Percentiles rank a stretch among this genome's conserved stretches.
Evolutionary conservation across 2,329 filamentous ascomycete species (phyloP).

Genomic region (Plenodomus tracheiphilus): DNA sequence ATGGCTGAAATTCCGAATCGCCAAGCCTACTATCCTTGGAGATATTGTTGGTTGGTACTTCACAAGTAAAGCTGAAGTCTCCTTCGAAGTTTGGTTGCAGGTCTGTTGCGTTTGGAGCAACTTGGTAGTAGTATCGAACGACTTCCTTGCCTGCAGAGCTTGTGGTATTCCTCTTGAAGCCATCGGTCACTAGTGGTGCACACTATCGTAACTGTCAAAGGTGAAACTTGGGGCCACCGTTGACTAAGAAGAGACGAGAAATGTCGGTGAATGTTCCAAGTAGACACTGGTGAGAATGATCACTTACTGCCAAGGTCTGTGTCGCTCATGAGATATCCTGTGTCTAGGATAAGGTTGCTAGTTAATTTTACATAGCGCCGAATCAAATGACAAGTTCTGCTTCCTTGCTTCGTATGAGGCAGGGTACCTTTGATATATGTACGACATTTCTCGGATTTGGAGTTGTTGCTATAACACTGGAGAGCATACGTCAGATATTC

Average conservation of each 20-base stretch:
- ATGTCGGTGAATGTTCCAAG: conserved; percentile 10
- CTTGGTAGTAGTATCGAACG: too few species aligned
- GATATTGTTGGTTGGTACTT: neutral
- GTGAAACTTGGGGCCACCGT: neutral
- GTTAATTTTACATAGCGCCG: conserved; percentile 7
- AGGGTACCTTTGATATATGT: conserved; percentile 4
- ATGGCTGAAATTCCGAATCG: too few species aligned
- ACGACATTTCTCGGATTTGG: conserved; percentile 1
- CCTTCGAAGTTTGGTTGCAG: too few species aligned
- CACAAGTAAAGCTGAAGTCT: too few species aligned
- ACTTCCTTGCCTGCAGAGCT: too few species aligned
- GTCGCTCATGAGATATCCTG: conserved; percentile 19
- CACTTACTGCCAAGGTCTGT: conserved; percentile 15
- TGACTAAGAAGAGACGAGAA: neutral
- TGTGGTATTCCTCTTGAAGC: neutral
- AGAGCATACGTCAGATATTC: conserved; percentile 6
- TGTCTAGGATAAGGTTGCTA: conserved; percentile 18
- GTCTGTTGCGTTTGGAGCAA: too few species aligned
- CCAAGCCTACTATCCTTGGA: too few species aligned
- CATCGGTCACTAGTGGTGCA: conserved; percentile 1
- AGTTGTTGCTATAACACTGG: conserved; percentile 12
- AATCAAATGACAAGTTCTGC: conserved; percentile 13
- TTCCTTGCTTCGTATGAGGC: conserved; percentile 1
- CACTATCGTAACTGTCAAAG: neutral
- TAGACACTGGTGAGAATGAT: conserved; percentile 16